phyloP scores from a whole-genome alignment of 805 yeast genomes.

The Starmera amethionina region DNA sequence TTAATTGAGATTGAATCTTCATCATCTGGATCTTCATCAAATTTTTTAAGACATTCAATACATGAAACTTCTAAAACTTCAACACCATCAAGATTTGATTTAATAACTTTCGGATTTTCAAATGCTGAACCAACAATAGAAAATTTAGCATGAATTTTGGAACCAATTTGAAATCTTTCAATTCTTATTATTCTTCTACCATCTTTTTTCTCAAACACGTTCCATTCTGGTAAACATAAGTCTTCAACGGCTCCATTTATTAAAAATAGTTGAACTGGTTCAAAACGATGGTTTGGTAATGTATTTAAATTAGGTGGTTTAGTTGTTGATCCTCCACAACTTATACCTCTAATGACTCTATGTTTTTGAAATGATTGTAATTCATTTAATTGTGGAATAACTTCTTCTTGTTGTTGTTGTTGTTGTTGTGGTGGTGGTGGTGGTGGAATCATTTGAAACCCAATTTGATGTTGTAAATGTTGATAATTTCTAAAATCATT shows the following conservation, averaged over 20 bases:
- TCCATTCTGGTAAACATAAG: conserved; percentile 45
- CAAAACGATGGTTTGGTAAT: conserved; percentile 19
- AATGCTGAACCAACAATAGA: conserved; percentile 41
- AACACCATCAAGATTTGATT: conserved; percentile 26
- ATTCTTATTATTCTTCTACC: conserved; percentile 48
- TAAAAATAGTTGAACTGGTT: conserved; percentile 40
- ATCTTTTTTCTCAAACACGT: conserved; percentile 32
- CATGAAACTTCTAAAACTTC: conserved; percentile 54
- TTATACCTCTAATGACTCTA: conserved; percentile 44
- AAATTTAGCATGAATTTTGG: conserved; percentile 37
- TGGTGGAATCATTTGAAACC: neutral
- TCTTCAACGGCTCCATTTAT: conserved; percentile 35
- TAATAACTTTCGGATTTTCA: conserved; percentile 33
- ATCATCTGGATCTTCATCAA: conserved; percentile 22
- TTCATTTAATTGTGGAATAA: neutral
- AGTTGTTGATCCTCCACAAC: conserved; percentile 48
- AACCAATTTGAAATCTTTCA: conserved; percentile 41
- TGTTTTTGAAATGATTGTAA: conserved; percentile 11
- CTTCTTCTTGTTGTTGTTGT: neutral
- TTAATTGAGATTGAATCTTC: conserved; percentile 10
- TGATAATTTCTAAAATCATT: no score
- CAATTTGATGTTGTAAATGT: neutral
- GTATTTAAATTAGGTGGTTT: conserved; percentile 37
- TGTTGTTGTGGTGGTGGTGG: neutral
- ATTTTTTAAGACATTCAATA: conserved; percentile 31